These are phyloP conservation scores for Byssothecium circinans DNA, from an alignment of 2,329 filamentous ascomycete species.

Conservation along the genomic window DNA sequence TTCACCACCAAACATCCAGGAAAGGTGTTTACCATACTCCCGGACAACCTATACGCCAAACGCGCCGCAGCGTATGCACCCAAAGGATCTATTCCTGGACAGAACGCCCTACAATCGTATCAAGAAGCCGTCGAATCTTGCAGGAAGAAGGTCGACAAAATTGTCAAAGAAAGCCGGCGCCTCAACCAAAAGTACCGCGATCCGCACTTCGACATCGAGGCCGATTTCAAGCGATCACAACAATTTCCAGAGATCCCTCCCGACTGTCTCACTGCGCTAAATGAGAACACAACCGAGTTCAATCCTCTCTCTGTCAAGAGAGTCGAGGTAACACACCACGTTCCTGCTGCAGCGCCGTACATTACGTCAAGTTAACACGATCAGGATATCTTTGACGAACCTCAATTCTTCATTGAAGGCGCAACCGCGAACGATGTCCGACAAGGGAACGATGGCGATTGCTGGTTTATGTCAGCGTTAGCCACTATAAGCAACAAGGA, in stretches of 20 bases:
- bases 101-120: constrained; percentile 68
- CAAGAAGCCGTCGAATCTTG: constrained; percentile 72
- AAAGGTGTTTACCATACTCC: constrained; percentile 71
- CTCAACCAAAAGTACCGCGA: constrained; percentile 86
- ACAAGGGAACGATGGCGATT: constrained; percentile 78
- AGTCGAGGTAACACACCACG: constrained; percentile 52
- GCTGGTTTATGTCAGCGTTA: constrained; percentile 82
- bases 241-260: constrained; percentile 33
- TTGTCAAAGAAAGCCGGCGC: constrained; percentile 66
- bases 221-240: constrained; percentile 63
- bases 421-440: constrained; percentile 76
- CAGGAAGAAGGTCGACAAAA: constrained; percentile 60
- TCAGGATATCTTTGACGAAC: constrained; percentile 77
- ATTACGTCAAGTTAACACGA: constrained; percentile 15
- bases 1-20: constrained; percentile 70
- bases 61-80: constrained; percentile 59
- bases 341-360: constrained; percentile 8
- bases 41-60: constrained; percentile 66
- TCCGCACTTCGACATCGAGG: constrained; percentile 82
- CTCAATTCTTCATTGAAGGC: constrained; percentile 76
- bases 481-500: constrained; percentile 75
- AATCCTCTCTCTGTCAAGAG: constrained; percentile 73
- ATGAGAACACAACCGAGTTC: constrained; percentile 43
- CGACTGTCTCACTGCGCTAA: constrained; percentile 57
- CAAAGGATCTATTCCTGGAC: constrained; percentile 59